These are phyloP conservation scores for Kuraishia cidri DNA, from an alignment of 805 yeast species.

Conservation along the genomic window DNA sequence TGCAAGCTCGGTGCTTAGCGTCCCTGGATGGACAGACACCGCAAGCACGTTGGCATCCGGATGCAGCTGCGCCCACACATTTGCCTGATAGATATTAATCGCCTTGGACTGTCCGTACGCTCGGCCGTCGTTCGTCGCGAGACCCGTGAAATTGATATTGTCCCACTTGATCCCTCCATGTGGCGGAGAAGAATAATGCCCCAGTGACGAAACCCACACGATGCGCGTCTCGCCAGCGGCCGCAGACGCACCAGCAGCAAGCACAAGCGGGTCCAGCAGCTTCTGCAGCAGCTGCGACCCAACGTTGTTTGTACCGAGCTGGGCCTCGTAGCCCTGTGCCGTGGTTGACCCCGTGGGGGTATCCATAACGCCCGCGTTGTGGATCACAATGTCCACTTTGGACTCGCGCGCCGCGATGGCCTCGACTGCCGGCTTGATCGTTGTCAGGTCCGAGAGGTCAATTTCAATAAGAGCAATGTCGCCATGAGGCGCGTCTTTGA, in stretches of 20 bases:
- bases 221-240: slow-evolving; percentile 23
- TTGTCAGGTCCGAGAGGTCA: slow-evolving; percentile 32
- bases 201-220: slow-evolving; percentile 35
- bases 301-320: slow-evolving; percentile 35
- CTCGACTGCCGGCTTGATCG: slow-evolving; percentile 27
- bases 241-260: slow-evolving; percentile 17
- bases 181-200: slow-evolving; percentile 16
- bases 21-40: slow-evolving; percentile 5
- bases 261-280: slow-evolving; percentile 25
- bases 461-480: slow-evolving; percentile 14
- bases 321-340: slow-evolving; percentile 34
- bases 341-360: slow-evolving; percentile 26
- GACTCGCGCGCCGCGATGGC: slow-evolving; percentile 14
- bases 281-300: slow-evolving; percentile 37
- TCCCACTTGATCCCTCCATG: slow-evolving; percentile 9
- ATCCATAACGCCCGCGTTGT: slow-evolving; percentile 36
- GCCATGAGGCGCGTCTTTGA: slow-evolving; percentile 8
- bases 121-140: background rate
- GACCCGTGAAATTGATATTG: slow-evolving; percentile 1
- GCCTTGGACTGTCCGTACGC: slow-evolving; percentile 3
- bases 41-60: slow-evolving; percentile 4
- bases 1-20: background rate
- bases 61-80: slow-evolving; percentile 5
- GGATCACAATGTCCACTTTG: slow-evolving; percentile 24
- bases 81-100: slow-evolving; percentile 1